Evolutionary conservation across 441 rosid species (phyloP), one percentile per base, ranked within the genome.

Genomic region (Viola pubescens): DNA sequence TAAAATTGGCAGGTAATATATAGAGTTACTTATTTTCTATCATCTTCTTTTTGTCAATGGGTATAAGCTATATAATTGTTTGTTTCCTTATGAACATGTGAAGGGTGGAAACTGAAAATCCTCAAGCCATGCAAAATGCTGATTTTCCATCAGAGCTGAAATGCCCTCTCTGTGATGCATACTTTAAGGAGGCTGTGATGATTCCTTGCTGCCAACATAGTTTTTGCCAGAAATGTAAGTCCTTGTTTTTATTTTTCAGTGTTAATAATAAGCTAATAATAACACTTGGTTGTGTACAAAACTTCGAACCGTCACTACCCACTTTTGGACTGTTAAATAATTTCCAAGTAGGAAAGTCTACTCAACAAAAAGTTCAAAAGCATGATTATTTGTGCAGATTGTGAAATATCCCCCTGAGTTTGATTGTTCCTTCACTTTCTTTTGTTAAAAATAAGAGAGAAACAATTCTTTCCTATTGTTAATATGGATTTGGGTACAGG

Each of bases 171-270:
- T 82, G 84, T 54, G 37, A 62, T 58, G 50, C 70, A 34, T 70
- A 68, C 44, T 77, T 75, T 63, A 74, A 73, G 69, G 80, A 79
- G 34, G 87, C 87, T 19, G 75, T 82, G 60, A 77, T 82, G 87
- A 82, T 82, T 49, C 81, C 82, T 60, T 82, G 87, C 70, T 82
- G 84, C 71, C 82, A 79, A 63, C 80, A 77, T 48, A 82, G 84
- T 72, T 82, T 79, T 56, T 82, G 87, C 44, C 72, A 67, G 69
- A 68, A 59, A 62, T 82, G 87, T 77, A 77, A 79, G 84, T 63
- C 34, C 34, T 26, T 26, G 34, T 26, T 26, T 26, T 2, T 26
- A 26, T 26, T 26, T 26, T 26, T 26, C 34, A 26, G 34, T 26
- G 34, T 26, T 26, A 26, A 26, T 19, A 19, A 19, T 26, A 26